Evolutionary conservation across 768 basidiomycete species (phyloP), one percentile per base, ranked within the genome.

Genomic region (Lactarius deliciosus): DNA sequence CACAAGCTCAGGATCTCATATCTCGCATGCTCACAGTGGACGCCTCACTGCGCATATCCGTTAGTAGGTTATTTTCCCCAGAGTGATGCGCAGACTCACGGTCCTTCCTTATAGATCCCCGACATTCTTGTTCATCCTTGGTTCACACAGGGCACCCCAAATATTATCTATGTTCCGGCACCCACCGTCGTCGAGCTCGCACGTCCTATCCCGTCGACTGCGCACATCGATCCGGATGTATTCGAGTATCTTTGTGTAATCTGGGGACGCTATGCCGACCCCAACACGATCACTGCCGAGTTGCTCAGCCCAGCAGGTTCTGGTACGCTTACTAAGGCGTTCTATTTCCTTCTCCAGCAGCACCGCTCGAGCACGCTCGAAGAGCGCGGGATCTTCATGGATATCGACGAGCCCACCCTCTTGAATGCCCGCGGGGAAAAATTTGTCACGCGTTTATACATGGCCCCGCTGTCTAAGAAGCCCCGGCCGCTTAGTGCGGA

Each of bases 91-190:
- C 53, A 22, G 13, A 18, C 40, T 63, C 41, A 63, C 65, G 28
- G 34, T 34, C 58, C 57, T 65, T 22, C 30, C 34, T 57, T 25
- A 10, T 70, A 97, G 96, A 94, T 98, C 76, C 83, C 88, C 0
- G 89, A 95, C 68, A 92, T 98, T 69, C 80, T 93, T 50, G 74
- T 77, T 20, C 96, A 98, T 75, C 94, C 96, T 3, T 98, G 94
- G 90, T 81, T 93, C 54, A 76, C 79, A 38, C 79, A 85, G 63
- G 74, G 76, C 16, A 83, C 85, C 2, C 80, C 81, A 0, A 80
- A 81, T 16, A 83, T 84, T 59, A 70, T 78, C 25, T 83, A 80
- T 70, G 80, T 78, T 60, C 76, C 76, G 32, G 77, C 80, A 2
- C 75, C 77, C 10, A 74, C 79, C 38, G 68, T 81, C 66, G 75